Conservation (phyloP, 306 rosid species). For the Fagus crenata region DNA sequence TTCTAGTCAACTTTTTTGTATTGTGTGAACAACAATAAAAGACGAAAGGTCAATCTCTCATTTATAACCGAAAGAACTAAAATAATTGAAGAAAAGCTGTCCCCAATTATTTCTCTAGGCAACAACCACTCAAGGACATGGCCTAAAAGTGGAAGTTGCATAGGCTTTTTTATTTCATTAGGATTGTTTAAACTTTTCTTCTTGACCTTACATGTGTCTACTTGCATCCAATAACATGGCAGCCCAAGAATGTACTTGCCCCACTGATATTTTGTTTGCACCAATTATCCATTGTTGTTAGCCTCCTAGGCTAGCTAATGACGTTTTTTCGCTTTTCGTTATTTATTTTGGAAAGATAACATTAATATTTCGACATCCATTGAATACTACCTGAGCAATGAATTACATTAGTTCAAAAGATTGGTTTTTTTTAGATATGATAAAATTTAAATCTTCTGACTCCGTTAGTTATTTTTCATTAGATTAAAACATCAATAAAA, state of each 20-base stretch:
- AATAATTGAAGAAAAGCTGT: constrained; percentile 39
- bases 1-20: constrained; percentile 15
- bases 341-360: neutral
- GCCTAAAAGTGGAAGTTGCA: constrained; percentile 30
- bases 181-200: constrained; percentile 13
- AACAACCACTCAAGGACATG: constrained; percentile 25
- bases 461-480: no score
- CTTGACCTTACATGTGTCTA: neutral
- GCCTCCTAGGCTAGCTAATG: neutral
- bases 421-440: no score
- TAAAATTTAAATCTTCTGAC: no score
- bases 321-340: neutral
- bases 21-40: constrained; percentile 24
- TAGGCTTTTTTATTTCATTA: constrained; percentile 9
- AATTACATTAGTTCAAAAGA: no score
- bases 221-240: neutral
- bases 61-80: constrained; percentile 30
- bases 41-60: constrained; percentile 29
- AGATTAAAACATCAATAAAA: no score
- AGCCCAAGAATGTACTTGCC: no score
- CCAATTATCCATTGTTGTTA: neutral
- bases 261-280: neutral
- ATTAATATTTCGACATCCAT: neutral
- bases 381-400: no score
- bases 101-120: constrained; percentile 38